phyloP scores from a whole-genome alignment of 306 rosid genomes.

The Luffa aegyptiaca region DNA sequence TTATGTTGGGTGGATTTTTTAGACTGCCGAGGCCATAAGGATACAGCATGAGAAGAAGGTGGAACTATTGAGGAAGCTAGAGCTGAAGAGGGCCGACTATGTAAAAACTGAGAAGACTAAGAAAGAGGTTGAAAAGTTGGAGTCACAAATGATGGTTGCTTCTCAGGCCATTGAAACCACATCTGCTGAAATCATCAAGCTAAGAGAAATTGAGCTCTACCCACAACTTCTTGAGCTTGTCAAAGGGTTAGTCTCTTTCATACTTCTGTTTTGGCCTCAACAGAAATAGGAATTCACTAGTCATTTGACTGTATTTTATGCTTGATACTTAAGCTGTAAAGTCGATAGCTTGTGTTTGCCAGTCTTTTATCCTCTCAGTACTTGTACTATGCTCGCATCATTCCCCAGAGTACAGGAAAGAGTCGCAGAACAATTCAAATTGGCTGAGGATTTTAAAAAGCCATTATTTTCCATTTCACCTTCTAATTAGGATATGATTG shows the following conservation, averaged over 20 bases:
- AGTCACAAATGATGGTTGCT: constrained; percentile 88
- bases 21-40: constrained; percentile 68
- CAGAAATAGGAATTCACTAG: not conserved
- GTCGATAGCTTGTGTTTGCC: not conserved
- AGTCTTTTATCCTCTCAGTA: not conserved
- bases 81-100: constrained; percentile 80
- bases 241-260: constrained; percentile 68
- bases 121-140: constrained; percentile 85
- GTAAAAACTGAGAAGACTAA: constrained; percentile 78
- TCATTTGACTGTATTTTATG: not conserved
- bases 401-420: not conserved
- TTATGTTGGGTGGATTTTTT: constrained; percentile 13
- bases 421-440: not conserved
- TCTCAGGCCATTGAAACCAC: constrained; percentile 86
- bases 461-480: not conserved
- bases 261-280: not conserved
- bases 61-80: constrained; percentile 58
- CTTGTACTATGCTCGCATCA: not conserved
- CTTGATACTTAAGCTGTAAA: not conserved
- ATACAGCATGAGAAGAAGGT: constrained; percentile 70
- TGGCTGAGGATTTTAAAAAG: not conserved
- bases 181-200: constrained; percentile 67
- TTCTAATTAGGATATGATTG: not conserved
- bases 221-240: constrained; percentile 84
- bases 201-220: constrained; percentile 73